These are phyloP conservation scores for Isoetes taiwanensis DNA, from an alignment of 75 land plant species.

Conservation along the genomic window DNA sequence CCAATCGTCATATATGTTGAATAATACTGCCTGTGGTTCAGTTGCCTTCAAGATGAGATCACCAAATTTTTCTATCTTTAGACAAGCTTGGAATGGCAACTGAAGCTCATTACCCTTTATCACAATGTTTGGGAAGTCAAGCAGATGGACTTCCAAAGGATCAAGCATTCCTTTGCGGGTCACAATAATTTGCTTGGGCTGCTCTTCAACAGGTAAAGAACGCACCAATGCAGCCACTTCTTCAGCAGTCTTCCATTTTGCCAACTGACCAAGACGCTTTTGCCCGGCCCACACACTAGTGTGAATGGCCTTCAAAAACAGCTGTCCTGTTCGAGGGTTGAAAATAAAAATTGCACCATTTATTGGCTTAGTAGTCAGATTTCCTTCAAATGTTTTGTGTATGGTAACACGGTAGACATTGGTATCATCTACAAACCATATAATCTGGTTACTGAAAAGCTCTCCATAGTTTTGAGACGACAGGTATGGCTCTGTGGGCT, in stretches of 20 bases:
- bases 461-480: slow-evolving; percentile 9
- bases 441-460: slow-evolving; percentile 8
- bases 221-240: slow-evolving; percentile 5
- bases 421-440: slow-evolving; percentile 8
- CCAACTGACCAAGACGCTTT: slow-evolving; percentile 6
- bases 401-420: slow-evolving; percentile 5
- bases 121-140: slow-evolving; percentile 6
- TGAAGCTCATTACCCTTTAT: slow-evolving; percentile 1
- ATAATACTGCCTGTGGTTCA: not conserved
- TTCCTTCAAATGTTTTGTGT: slow-evolving; percentile 6
- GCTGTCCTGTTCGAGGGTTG: slow-evolving; percentile 3
- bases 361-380: slow-evolving; percentile 2
- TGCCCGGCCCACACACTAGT: slow-evolving; percentile 5
- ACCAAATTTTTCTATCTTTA: slow-evolving; percentile 4
- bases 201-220: not conserved
- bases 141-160: slow-evolving; percentile 8
- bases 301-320: slow-evolving; percentile 6
- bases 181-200: slow-evolving; percentile 6
- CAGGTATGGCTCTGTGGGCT: slow-evolving; percentile 4
- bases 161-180: slow-evolving; percentile 7
- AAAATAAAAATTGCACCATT: slow-evolving; percentile 5
- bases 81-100: slow-evolving; percentile 1
- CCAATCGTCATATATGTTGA: slow-evolving; percentile 7
- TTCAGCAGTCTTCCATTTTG: slow-evolving; percentile 6
- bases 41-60: not conserved